A percentile compares a stretch with the other conserved stretches of the same genome.
phyloP scores from a whole-genome alignment of 768 basidiomycete genomes.

The Boletellus ananas region DNA sequence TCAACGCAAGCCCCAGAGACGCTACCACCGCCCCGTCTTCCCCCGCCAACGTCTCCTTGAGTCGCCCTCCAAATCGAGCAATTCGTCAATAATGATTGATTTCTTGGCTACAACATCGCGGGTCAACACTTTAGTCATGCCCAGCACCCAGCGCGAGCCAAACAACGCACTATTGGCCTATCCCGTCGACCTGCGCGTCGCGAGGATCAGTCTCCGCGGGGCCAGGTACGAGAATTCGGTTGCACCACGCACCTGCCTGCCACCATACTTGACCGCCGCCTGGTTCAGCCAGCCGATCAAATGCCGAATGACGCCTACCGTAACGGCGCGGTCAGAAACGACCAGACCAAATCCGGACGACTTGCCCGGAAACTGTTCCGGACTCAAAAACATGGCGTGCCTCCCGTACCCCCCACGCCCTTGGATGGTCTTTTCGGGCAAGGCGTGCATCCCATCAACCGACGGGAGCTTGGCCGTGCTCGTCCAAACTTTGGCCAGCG shows the following conservation, averaged over 20 bases:
- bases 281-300: slow-evolving; percentile 13
- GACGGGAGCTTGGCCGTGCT: slow-evolving; percentile 10
- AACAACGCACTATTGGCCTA: neutral
- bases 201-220: too few species aligned
- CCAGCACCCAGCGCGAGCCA: neutral
- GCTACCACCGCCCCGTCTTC: too few species aligned
- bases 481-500: slow-evolving; percentile 16
- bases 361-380: neutral
- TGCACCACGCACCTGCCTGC: slow-evolving; percentile 13
- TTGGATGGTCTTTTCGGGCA: neutral
- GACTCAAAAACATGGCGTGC: neutral
- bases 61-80: neutral
- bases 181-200: neutral
- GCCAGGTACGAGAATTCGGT: too few species aligned
- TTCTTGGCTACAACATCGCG: neutral
- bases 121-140: neutral
- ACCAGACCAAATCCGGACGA: neutral
- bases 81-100: neutral
- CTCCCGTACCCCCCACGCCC: slow-evolving; percentile 16
- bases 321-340: neutral
- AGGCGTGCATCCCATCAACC: neutral
- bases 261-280: slow-evolving; percentile 11
- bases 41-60: neutral
- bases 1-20: neutral
- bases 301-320: neutral